A percentile compares a stretch with the other conserved stretches of the same genome.
Evolutionary conservation across 129 eudicot species (phyloP).

Genomic region (Apium graveolens): DNA sequence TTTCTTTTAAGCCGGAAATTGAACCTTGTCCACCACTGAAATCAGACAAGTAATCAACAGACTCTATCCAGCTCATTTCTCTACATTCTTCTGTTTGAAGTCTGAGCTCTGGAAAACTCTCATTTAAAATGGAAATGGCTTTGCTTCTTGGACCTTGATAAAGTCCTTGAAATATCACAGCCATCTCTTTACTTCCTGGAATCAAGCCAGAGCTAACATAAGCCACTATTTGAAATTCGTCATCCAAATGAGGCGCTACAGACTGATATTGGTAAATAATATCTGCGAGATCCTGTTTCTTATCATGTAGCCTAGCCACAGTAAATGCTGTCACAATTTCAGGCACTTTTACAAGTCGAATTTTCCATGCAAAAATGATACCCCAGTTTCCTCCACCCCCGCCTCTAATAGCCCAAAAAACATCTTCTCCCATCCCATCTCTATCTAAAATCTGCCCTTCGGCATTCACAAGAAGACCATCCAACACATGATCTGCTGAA

Average conservation of each 20-base stretch:
- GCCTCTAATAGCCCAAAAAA: conserved; percentile 84
- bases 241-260: conserved; percentile 43
- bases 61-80: conserved; percentile 80
- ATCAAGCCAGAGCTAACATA: conserved; percentile 41
- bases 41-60: conserved; percentile 55
- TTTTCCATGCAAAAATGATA: conserved; percentile 60
- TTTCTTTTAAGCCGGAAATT: conserved; percentile 26
- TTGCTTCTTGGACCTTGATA: conserved; percentile 50
- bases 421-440: conserved; percentile 76
- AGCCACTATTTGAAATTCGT: conserved; percentile 37
- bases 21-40: conserved; percentile 16
- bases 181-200: conserved; percentile 18
- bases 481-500: conserved; percentile 75
- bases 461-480: conserved; percentile 45
- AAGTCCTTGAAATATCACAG: conserved; percentile 50
- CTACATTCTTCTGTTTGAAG: conserved; percentile 30
- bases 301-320: conserved; percentile 36
- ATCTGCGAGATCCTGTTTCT: conserved; percentile 19
- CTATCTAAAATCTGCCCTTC: conserved; percentile 46
- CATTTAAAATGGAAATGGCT: conserved; percentile 24
- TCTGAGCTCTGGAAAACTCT: conserved; percentile 40
- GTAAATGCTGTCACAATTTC: conserved; percentile 48
- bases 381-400: conserved; percentile 83
- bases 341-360: conserved; percentile 40
- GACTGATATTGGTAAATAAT: conserved; percentile 59